Evolutionary conservation across 2,329 filamentous ascomycete genomes (phyloP).

Genomic region (Aspergillus fijiensis): DNA sequence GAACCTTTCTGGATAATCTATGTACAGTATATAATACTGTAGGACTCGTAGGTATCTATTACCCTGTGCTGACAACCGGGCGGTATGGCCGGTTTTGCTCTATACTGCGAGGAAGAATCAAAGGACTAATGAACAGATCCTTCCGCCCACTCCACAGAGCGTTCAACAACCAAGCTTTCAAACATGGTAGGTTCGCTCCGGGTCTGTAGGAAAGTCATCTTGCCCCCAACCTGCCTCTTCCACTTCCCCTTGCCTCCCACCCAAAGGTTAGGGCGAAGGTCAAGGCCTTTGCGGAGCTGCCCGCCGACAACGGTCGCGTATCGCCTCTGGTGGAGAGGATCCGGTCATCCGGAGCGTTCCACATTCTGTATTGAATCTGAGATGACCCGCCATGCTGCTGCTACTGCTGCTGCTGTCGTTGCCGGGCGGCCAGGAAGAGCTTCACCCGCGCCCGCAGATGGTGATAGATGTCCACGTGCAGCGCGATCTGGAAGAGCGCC

Average conservation of each 20-base stretch:
- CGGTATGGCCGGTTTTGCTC: no score
- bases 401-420: not conserved
- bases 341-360: not conserved
- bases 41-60: no score
- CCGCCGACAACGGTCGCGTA: not conserved
- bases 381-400: not conserved
- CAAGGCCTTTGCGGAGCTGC: not conserved
- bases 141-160: no score
- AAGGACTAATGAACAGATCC: no score
- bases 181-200: no score
- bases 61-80: no score
- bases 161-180: no score
- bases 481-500: not conserved
- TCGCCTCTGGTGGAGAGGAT: not conserved
- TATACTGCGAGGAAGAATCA: no score
- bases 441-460: not conserved
- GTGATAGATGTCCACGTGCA: not conserved
- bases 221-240: not conserved
- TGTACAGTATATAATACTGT: no score
- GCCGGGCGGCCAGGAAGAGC: not conserved
- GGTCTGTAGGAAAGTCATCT: no score
- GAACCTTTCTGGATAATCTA: no score
- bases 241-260: not conserved
- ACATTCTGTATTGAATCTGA: not conserved
- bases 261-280: not conserved